Evolutionary conservation across 192 early-diverging fungal genomes (phyloP).

Genomic region (Coemansia reversa): DNA sequence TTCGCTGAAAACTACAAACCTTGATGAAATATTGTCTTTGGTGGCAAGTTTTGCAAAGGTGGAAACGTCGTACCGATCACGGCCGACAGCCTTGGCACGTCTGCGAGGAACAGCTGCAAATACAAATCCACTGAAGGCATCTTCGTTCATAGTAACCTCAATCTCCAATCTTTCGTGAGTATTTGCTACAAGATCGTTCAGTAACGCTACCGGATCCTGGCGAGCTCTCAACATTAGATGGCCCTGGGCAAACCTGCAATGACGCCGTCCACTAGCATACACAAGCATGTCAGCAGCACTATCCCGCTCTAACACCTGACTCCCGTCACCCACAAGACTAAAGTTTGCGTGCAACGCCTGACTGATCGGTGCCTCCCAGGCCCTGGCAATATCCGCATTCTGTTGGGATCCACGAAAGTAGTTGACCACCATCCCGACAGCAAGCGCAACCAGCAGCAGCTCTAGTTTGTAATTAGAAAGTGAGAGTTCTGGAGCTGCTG

Average conservation of each 20-base stretch:
- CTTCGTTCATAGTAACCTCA: constrained; percentile 53
- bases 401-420: constrained; percentile 49
- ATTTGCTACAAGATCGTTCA: constrained; percentile 50
- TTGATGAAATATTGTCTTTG: constrained; percentile 31
- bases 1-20: constrained; percentile 59
- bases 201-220: constrained; percentile 48
- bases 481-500: constrained; percentile 16
- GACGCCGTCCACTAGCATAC: constrained; percentile 71
- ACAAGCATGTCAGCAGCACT: constrained; percentile 73
- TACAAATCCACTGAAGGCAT: constrained; percentile 55
- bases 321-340: constrained; percentile 66
- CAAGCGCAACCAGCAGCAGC: constrained; percentile 19
- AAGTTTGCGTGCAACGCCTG: constrained; percentile 64
- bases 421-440: constrained; percentile 42
- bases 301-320: constrained; percentile 58
- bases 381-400: constrained; percentile 26
- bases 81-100: constrained; percentile 56
- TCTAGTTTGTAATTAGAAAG: constrained; percentile 41
- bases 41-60: constrained; percentile 36
- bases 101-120: constrained; percentile 67
- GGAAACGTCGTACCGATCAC: constrained; percentile 65
- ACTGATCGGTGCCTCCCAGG: constrained; percentile 38
- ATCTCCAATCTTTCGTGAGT: constrained; percentile 40
- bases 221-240: constrained; percentile 52
- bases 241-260: constrained; percentile 70